Evolutionary conservation across 129 eudicot genomes (phyloP).

Genomic region (Silybum marianum): DNA sequence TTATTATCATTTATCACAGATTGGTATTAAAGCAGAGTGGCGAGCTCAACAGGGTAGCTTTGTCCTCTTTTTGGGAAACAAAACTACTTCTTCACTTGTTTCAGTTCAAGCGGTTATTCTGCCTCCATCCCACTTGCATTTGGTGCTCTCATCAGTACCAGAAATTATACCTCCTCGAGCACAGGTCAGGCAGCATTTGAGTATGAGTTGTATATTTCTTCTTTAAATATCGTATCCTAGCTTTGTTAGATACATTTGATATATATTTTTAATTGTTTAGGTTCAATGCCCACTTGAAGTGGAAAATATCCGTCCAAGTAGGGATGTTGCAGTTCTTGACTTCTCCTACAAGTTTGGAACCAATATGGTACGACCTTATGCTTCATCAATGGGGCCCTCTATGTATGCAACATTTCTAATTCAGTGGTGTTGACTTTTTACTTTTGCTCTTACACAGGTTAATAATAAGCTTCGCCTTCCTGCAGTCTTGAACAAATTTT

Average conservation of each 20-base stretch:
- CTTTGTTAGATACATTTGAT: background rate
- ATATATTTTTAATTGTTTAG: slow-evolving; percentile 28
- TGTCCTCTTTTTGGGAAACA: slow-evolving; percentile 86
- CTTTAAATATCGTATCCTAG: background rate
- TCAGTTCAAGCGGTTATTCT: slow-evolving; percentile 74
- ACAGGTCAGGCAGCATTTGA: slow-evolving; percentile 50
- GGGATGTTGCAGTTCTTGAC: slow-evolving; percentile 93
- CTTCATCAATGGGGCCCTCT: background rate
- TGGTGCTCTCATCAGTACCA: slow-evolving; percentile 82
- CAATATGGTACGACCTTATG: slow-evolving; percentile 47
- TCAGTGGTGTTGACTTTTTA: slow-evolving; percentile 19
- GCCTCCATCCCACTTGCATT: slow-evolving; percentile 77
- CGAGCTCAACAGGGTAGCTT: slow-evolving; percentile 90
- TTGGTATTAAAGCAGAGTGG: slow-evolving; percentile 99
- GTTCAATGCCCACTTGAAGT: slow-evolving; percentile 97
- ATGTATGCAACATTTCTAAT: background rate
- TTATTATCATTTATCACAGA: slow-evolving; percentile 43
- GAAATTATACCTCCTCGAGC: slow-evolving; percentile 93
- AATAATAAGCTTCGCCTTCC: slow-evolving; percentile 89
- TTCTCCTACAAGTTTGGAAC: slow-evolving; percentile 82
- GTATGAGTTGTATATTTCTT: background rate
- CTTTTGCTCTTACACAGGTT: slow-evolving; percentile 53
- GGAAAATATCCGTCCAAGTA: slow-evolving; percentile 77
- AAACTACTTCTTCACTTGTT: slow-evolving; percentile 77
- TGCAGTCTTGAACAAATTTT: slow-evolving; percentile 78